phyloP scores from a whole-genome alignment of 2,329 filamentous ascomycete species.

The Exophiala viscosa region DNA sequence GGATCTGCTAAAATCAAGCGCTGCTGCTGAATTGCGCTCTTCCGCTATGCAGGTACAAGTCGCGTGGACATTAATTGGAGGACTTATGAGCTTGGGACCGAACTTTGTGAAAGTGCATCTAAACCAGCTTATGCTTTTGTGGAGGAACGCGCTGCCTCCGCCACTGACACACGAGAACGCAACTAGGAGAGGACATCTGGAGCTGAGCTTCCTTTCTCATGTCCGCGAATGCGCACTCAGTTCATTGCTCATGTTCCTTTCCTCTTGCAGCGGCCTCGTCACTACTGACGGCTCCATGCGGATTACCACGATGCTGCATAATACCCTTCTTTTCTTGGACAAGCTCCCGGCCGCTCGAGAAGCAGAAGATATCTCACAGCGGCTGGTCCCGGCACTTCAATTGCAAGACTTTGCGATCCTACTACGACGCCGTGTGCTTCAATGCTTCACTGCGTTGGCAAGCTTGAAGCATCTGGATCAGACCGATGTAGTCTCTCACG shows the following conservation, averaged over 20 bases:
- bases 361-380: conserved; percentile 79
- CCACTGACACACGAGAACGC: conserved; percentile 91
- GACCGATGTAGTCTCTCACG: conserved; percentile 81
- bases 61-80: conserved; percentile 94
- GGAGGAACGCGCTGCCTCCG: conserved; percentile 96
- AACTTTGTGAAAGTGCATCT: conserved; percentile 99
- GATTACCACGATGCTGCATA: conserved; percentile 90
- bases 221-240: conserved; percentile 91
- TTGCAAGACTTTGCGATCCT: conserved; percentile 87
- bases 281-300: conserved; percentile 93
- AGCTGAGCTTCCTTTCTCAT: conserved; percentile 89
- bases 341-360: conserved; percentile 78
- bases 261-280: conserved; percentile 86
- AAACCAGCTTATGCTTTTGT: conserved; percentile 84
- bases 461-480: conserved; percentile 81
- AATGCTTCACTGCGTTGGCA: conserved; percentile 90
- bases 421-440: conserved; percentile 86
- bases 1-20: conserved; percentile 84
- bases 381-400: conserved; percentile 79
- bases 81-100: conserved; percentile 90
- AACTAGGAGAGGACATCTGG: conserved; percentile 74
- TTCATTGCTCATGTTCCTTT: conserved; percentile 84
- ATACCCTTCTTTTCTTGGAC: conserved; percentile 84
- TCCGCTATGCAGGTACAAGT: conserved; percentile 96
- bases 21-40: conserved; percentile 82